phyloP scores from a whole-genome alignment of 805 yeast species.

The Candida insectorum region DNA sequence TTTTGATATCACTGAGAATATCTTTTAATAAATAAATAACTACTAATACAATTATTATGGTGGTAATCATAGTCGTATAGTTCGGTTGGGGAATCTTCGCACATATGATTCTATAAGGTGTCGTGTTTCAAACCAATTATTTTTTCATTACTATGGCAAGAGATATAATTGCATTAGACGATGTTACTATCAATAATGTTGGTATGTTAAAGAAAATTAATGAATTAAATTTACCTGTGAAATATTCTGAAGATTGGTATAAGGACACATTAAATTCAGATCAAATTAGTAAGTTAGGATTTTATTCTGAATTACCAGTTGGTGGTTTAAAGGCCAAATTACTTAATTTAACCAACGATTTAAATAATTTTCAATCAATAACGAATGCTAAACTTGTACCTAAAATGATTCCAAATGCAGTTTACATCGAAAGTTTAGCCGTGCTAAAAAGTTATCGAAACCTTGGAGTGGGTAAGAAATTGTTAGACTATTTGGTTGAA shows the following conservation, averaged over 20 bases:
- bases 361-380: slow-evolving; percentile 21
- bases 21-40: slow-evolving; percentile 29
- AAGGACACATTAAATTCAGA: slow-evolving; percentile 42
- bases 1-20: slow-evolving; percentile 19
- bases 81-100: slow-evolving; percentile 1
- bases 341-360: slow-evolving; percentile 36
- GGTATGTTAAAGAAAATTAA: slow-evolving; percentile 59
- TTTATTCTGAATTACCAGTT: slow-evolving; percentile 74
- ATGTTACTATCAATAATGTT: slow-evolving; percentile 56
- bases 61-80: slow-evolving; percentile 17
- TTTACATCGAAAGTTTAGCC: slow-evolving; percentile 65
- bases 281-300: slow-evolving; percentile 58
- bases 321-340: slow-evolving; percentile 66
- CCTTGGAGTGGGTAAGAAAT: slow-evolving; percentile 57
- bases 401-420: slow-evolving; percentile 42
- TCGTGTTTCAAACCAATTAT: no score
- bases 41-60: slow-evolving; percentile 28
- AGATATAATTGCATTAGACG: slow-evolving; percentile 50
- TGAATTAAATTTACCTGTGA: slow-evolving; percentile 46
- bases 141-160: slow-evolving; percentile 22
- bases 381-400: slow-evolving; percentile 22
- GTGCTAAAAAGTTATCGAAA: slow-evolving; percentile 63
- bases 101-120: no score
- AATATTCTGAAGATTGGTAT: slow-evolving; percentile 53
- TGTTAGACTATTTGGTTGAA: slow-evolving; percentile 55